Base-by-base conservation (phyloP, 148 eudicot species). In the Rhododendron vialii region DNA sequence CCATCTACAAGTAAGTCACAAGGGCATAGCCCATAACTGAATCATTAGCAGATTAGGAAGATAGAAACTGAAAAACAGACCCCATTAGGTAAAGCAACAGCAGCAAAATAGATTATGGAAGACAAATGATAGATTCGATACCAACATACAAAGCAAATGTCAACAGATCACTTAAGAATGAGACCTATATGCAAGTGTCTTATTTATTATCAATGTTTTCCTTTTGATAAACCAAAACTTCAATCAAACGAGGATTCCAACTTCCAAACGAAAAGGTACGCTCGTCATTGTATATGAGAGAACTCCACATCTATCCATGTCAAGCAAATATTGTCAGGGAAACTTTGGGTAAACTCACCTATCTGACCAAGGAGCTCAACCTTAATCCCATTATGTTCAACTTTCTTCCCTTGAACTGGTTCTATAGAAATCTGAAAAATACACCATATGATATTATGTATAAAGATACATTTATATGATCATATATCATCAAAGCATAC, bases 341-440 rank as follows among this genome's bases (percentile, higher is more conserved):
- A 80, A 53, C 28, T 28, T 33, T 1, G 28, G 86, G 26, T 35
- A 48, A 79, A 82, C 92, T 57, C 75, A 97, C 99, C 99, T 89
- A 97, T 97, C 90, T 97, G 99, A 13, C 99, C 99, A 86, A 97
- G 98, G 88, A 97, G 99, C 91, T 97, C 99, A 86, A 97, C 90
- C 87, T 97, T 97, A 36, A 97, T 93, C 85, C 99, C 99, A 90
- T 93, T 94, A 89, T 97, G 99, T 87, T 97, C 99, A 83, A 97
- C 92, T 91, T 95, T 97, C 90, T 97, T 97, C 81, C 98, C 99
- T 90, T 92, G 94, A 79, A 92, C 93, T 65, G 99, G 99, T 89
- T 95, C 98, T 43, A 97, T 75, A 48, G 94, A 92, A 75, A 97
- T 93, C 99, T 97, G 90, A 84, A 88, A 86, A 86, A 0, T 17